Conservation (phyloP, 495 filamentous ascomycete genomes). For the Elasticomyces elasticus region DNA sequence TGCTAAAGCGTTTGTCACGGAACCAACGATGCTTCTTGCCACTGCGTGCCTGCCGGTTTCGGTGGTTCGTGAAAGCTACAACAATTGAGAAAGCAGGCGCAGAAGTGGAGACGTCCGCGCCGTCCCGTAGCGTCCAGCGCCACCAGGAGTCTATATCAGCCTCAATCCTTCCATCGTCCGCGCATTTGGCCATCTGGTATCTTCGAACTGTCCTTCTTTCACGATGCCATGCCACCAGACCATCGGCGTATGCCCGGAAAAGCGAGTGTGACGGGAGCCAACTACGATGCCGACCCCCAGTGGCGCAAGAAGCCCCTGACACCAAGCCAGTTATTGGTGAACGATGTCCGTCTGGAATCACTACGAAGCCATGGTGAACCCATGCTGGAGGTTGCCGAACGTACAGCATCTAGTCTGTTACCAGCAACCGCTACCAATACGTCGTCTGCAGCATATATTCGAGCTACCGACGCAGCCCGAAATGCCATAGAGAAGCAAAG, state of each 20-base stretch:
- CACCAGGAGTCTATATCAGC: not conserved
- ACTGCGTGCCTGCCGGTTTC: not conserved
- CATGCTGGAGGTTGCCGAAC: slow-evolving; percentile 30
- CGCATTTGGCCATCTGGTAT: too few relatives aligned
- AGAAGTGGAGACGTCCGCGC: not conserved
- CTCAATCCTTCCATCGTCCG: not conserved
- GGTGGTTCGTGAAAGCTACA: not conserved
- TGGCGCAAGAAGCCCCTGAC: slow-evolving; percentile 30
- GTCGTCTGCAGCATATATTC: slow-evolving; percentile 2
- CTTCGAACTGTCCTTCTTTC: too few relatives aligned
- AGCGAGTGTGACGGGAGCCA: not conserved
- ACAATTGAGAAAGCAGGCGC: not conserved
- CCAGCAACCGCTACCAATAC: slow-evolving; percentile 13
- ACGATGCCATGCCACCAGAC: not conserved
- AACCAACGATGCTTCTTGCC: not conserved
- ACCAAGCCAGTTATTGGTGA: slow-evolving; percentile 31
- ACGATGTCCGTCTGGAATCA: slow-evolving; percentile 28
- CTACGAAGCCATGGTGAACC: slow-evolving; percentile 18
- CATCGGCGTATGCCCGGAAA: not conserved
- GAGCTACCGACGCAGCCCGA: slow-evolving; percentile 10
- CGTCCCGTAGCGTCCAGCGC: not conserved
- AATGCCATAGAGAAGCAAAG: slow-evolving; percentile 28
- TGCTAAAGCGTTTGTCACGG: too few relatives aligned
- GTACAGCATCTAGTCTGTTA: slow-evolving; percentile 24
- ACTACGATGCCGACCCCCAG: slow-evolving; percentile 27